Evolutionary conservation across 441 rosid species (phyloP), one percentile per base, ranked within the genome.

Genomic region (Iberis amara): DNA sequence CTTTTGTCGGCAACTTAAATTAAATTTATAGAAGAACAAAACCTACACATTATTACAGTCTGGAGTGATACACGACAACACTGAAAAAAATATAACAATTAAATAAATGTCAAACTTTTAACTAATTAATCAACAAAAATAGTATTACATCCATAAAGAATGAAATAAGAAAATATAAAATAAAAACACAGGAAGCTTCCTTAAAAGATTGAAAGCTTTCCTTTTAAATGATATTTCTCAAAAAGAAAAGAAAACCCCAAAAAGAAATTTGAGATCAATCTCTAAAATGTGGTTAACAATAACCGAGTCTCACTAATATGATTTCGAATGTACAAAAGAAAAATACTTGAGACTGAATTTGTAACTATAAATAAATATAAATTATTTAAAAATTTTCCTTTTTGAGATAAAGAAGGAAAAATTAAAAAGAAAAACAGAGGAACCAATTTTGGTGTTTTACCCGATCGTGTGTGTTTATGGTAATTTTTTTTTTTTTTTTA

Each of bases 221-320:
- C 44, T 56, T 30, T 45, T 32, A n/a, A 26, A 39, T 24, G 7
- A 63, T 27, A 40, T 15, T 63, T 11, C 39, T 47, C 41, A 13
- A 47, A 40, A 39, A 14, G 26, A 9, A n/a, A 11, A 40, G 2
- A 9, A 56, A 11, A 3, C 8, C 8, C 47, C 9, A 43, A 43
- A 51, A 11, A 43, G 21, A 42, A 9, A 41, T 40, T 48, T 64
- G 57, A 42, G 40, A 42, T 27, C 27, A 51, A 6, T 52, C 8
- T 6, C 21, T 5, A 57, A 43, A 41, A 38, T 65, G 42, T 59
- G 49, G 69, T 65, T 57, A 57, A 54, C 30, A 52, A 50, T 13
- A 65, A 65, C 64, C 69, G 64, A 58, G 47, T 49, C 52, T 39
- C 68, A 18, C 40, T 50, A 44, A 39, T 33, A 33, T 33, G 5